Base-by-base conservation (phyloP, 2,329 filamentous ascomycete species). In the Trichoderma sp. region DNA sequence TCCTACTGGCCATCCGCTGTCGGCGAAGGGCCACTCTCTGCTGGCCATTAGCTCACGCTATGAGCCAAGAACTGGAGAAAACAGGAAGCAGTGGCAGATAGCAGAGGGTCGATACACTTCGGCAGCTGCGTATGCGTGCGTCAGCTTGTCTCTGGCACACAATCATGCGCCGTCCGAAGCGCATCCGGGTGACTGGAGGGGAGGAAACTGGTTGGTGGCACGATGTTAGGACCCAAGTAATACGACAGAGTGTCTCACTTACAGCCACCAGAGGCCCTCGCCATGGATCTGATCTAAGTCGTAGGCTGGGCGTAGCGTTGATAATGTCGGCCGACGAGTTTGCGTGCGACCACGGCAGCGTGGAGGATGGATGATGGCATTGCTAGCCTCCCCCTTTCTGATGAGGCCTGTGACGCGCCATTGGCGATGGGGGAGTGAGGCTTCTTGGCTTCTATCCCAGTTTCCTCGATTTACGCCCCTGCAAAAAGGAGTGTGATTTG, bases 91-190 rank as follows among this genome's bases (percentile, higher is more conserved):
- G 61, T 35, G 37, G 29, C 13, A 19, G 27, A 33, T 8, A 37
- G 37, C 5, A 40, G 40, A 43, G 33, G 11, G 37, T 11, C 33
- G 37, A 57, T 29, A 16, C 27, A 49, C 13, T 14, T 14, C 8
- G 56, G 35, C 19, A n/a, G 33, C 37, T 40, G 27, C 49, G 52
- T 40, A 43, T 14, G 40, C 4, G 21, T 70, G 61, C 43, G 61
- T 47, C 68, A 65, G 55, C 63, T 61, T 66, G 63, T 66, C 53
- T 66, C 61, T 70, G 68, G 21, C 37, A 67, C 60, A 63, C 35
- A 29, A 33, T 59, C 31, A 58, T 60, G 35, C 31, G 60, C 52
- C n/a, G 64, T 40, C 64, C 64, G 64, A 53, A 68, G 55, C 21
- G 33, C 33, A 56, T 66, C 68, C 61, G 55, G 55, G 63, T 47